Conservation (phyloP, 441 rosid genomes). For the Arabidopsis hybrid region DNA sequence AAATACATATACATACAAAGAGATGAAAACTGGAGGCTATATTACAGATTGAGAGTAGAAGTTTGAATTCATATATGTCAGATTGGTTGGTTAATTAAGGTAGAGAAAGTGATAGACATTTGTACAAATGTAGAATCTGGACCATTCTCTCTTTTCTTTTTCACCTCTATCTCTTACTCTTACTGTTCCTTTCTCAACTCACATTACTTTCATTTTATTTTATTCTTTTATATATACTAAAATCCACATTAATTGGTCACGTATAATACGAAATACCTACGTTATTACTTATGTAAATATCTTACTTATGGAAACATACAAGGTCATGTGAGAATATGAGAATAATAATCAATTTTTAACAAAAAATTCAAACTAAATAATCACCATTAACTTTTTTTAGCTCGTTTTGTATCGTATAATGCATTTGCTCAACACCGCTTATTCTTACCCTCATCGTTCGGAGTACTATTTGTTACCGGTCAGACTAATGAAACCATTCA, state of each 20-base stretch:
- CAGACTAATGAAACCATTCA: neutral
- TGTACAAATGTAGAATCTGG: conserved; percentile 37
- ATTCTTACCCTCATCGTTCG: neutral
- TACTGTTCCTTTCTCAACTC: conserved; percentile 38
- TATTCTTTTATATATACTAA: too few relatives aligned
- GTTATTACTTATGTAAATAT: too few relatives aligned
- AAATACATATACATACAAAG: conserved; percentile 21
- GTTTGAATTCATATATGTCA: conserved; percentile 26
- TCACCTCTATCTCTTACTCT: conserved; percentile 19
- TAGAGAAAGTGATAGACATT: conserved; percentile 28
- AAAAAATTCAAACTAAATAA: too few relatives aligned
- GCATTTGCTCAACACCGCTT: neutral
- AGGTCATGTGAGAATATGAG: too few relatives aligned
- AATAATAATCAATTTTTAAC: too few relatives aligned
- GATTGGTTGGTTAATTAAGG: conserved; percentile 42
- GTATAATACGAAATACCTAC: too few relatives aligned
- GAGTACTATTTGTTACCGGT: neutral
- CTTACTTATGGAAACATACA: too few relatives aligned
- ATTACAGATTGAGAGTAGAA: conserved; percentile 20
- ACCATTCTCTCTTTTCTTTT: conserved; percentile 34
- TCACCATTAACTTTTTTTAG: too few relatives aligned
- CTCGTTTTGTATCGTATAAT: too few relatives aligned
- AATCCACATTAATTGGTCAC: too few relatives aligned
- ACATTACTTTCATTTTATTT: neutral
- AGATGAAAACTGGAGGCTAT: conserved; percentile 28